phyloP scores from a whole-genome alignment of 345 rosid genomes.

The Geranium brycei region DNA sequence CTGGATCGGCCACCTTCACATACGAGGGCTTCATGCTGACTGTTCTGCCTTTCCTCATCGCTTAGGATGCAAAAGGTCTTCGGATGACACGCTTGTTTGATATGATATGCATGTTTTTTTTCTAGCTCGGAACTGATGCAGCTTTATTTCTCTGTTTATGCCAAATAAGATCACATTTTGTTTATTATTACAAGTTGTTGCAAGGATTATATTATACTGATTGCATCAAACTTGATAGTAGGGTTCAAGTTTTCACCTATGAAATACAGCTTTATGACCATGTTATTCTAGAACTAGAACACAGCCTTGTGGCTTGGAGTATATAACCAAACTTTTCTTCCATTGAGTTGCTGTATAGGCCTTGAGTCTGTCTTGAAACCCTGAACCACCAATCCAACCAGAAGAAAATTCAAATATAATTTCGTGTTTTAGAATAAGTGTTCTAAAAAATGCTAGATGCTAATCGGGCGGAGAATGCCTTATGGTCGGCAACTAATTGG shows the following conservation, averaged over 20 bases:
- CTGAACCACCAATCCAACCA: slow-evolving; percentile 14
- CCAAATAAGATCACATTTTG: neutral
- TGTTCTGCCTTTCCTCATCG: slow-evolving; percentile 81
- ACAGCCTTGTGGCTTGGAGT: slow-evolving; percentile 10
- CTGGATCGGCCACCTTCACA: slow-evolving; percentile 73
- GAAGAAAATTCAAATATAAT: neutral
- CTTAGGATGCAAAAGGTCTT: slow-evolving; percentile 16
- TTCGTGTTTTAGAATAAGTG: too few relatives aligned
- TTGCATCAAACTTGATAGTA: too few relatives aligned
- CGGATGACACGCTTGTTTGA: slow-evolving; percentile 1
- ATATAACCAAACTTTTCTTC: slow-evolving; percentile 32
- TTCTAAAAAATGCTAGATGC: too few relatives aligned
- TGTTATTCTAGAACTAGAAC: neutral
- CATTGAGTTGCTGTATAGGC: slow-evolving; percentile 35
- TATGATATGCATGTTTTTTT: neutral
- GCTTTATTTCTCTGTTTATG: neutral
- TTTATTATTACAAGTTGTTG: too few relatives aligned
- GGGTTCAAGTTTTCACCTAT: too few relatives aligned
- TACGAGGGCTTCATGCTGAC: slow-evolving; percentile 83
- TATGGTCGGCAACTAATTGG: too few relatives aligned
- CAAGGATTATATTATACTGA: too few relatives aligned
- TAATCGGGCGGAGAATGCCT: too few relatives aligned
- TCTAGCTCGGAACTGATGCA: neutral
- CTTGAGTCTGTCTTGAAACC: slow-evolving; percentile 56
- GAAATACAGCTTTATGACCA: too few relatives aligned